phyloP scores from a whole-genome alignment of 1,284 basidiomycete species.

The Cystobasidiaceae sp. region DNA sequence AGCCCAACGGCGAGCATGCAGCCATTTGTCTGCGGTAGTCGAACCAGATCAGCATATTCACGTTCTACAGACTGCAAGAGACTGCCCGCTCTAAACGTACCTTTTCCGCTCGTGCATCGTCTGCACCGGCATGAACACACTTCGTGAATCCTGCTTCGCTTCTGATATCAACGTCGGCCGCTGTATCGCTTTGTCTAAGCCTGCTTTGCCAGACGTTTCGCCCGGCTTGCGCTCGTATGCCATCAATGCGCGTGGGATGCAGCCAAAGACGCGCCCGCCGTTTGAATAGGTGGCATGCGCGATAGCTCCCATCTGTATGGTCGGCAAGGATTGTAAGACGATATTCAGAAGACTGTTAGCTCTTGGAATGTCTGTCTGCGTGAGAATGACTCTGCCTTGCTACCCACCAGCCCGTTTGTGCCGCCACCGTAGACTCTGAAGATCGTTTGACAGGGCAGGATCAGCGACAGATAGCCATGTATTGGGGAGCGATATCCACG shows the following conservation, averaged over 20 bases:
- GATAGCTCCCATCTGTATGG: constrained; percentile 24
- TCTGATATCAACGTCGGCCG: not conserved
- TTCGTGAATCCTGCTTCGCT: not conserved
- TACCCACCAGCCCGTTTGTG: constrained; percentile 26
- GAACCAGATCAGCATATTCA: not conserved
- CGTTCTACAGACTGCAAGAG: not conserved
- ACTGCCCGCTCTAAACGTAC: too few species aligned
- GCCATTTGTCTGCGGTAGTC: constrained; percentile 39
- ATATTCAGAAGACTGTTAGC: not conserved
- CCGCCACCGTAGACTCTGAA: constrained; percentile 27
- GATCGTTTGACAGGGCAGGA: not conserved
- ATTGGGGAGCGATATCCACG: not conserved
- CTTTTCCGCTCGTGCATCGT: constrained; percentile 30
- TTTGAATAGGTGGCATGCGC: constrained; percentile 16
- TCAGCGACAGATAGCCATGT: not conserved
- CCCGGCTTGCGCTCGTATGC: constrained; percentile 19
- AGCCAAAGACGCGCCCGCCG: constrained; percentile 16
- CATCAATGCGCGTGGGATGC: constrained; percentile 27
- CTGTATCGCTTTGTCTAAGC: constrained; percentile 2
- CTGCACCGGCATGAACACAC: constrained; percentile 21
- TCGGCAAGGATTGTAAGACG: not conserved
- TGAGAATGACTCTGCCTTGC: not conserved
- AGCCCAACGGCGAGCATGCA: constrained; percentile 39
- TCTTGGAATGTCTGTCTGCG: not conserved
- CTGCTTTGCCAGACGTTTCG: not conserved